phyloP scores from a whole-genome alignment of 371 early-diverging fungal species.

The Mucor indicus region DNA sequence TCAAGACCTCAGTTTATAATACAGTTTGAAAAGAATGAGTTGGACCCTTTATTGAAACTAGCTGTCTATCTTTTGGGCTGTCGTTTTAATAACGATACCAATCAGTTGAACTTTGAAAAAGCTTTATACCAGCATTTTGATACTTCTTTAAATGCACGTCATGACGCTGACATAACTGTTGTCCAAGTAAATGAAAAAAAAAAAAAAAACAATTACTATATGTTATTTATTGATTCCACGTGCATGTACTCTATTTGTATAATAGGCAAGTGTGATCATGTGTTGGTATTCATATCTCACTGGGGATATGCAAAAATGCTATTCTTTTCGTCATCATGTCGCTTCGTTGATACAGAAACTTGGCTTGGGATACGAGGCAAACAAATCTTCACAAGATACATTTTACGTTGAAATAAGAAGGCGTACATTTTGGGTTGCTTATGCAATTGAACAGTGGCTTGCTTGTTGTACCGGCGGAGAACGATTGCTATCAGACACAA shows the following conservation, averaged over 20 bases:
- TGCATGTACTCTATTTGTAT: neutral
- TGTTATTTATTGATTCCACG: neutral
- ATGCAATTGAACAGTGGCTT: constrained; percentile 41
- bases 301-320: constrained; percentile 28
- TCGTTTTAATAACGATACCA: neutral
- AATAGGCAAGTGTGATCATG: constrained; percentile 35
- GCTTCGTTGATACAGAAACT: constrained; percentile 4
- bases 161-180: constrained; percentile 15
- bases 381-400: constrained; percentile 7
- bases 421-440: constrained; percentile 39
- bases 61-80: constrained; percentile 35
- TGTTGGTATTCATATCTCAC: constrained; percentile 40
- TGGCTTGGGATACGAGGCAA: constrained; percentile 8
- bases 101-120: neutral
- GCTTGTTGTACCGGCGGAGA: constrained; percentile 21
- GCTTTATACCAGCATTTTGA: neutral
- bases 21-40: constrained; percentile 16
- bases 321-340: constrained; percentile 19
- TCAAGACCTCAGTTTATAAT: constrained; percentile 30
- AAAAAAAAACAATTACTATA: too few relatives aligned
- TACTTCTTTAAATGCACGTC: neutral
- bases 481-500: neutral
- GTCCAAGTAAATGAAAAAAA: constrained; percentile 23
- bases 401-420: constrained; percentile 31
- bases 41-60: constrained; percentile 31